Base-by-base conservation (phyloP, 2,329 filamentous ascomycete species). In the Alternaria sp. region DNA sequence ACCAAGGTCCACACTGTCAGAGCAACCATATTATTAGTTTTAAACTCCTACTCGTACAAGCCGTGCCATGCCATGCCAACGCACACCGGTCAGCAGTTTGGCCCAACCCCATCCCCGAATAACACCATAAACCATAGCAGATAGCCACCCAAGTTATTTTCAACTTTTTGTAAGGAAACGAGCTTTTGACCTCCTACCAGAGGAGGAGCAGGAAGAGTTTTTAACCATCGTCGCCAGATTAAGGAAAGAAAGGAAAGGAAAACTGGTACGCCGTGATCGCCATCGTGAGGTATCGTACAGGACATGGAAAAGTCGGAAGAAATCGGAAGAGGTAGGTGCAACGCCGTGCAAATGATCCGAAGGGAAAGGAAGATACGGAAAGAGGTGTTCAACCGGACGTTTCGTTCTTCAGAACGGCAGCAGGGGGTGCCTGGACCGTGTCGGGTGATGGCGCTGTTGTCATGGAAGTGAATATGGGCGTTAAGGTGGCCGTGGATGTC, bases 401-500 rank as follows among this genome's bases (percentile, higher is more conserved):
- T 19, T 25, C 36, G 36, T 46, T 13, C 26, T 62, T 65, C n/a
- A 59, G 6, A 3, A 56, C 30, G 47, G 59, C 59, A 32, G 23
- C 21, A 3, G 55, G 54, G 7, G 59, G 56, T 4, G 30, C 36
- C 28, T 59, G 23, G 2, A 57, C 46, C 15, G 30, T 10, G 6
- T 57, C 56, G n/a, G 49, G 15, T n/a, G 28, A 10, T 30, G 30
- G 15, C 17, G n/a, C 28, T 6, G 19, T 12, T 15, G 43, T 17
- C 21, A 32, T 52, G 6, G 32, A 40, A 4, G 30, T 13, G 19
- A 40, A 52, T 52, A 52, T 52, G 5, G 19, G 49, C 9, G 49
- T 51, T 2, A 21, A 32, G 0, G 19, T 25, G 19, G 30, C 1
- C 12, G 30, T 15, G 1, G 28, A 32, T 3, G 49, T 23, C 28